Evolutionary conservation across 768 basidiomycete species (phyloP), one percentile per base, ranked within the genome.

Genomic region (Boletus edulis): DNA sequence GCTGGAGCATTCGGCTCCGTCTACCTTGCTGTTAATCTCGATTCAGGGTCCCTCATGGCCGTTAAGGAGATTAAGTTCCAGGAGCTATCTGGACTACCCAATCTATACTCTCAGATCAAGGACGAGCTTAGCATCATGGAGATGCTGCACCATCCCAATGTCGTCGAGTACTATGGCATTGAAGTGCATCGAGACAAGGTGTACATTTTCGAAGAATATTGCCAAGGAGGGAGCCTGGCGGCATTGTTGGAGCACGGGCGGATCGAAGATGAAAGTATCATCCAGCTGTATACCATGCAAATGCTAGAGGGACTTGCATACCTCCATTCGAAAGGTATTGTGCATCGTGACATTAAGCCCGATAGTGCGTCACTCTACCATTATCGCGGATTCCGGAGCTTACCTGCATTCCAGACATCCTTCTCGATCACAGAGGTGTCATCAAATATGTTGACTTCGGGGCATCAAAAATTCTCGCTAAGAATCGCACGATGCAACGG

Each of bases 1-100:
- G 87, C 94, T n/a, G 97, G 97, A 15, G 95, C 97, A 10, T 98
- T 97, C 71, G 97, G 97, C 20, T 96, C 92, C n/a, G 97, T 99
- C n/a, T 99, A 98, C 70, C 83, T 94, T 45, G 97, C 95, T 17
- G 89, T 98, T 73, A 98, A 98, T 69, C 80, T 98, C 52, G 97
- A 98, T 67, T 88, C 91, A 1, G 93, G 95, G 44, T 89, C 90
- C 41, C 84, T 98, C 57, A 98, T 99, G 94, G 97, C 97, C 10
- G 97, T 98, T 65, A 99, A 99, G 75, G 97, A 98, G 75, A 94
- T 98, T 70, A 93, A 94, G 55, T 96, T 95, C 71, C 94, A 95
- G 67, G 96, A 98, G 69, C 76, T 96, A 13, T 85, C 91, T 6
- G 92, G 91, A 18, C 75, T 93, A 49, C 90, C 95, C 4, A 91